These are phyloP conservation scores for Tetradesmus obliquus DNA, from an alignment of 139 green algal species.

Conservation along the genomic window DNA sequence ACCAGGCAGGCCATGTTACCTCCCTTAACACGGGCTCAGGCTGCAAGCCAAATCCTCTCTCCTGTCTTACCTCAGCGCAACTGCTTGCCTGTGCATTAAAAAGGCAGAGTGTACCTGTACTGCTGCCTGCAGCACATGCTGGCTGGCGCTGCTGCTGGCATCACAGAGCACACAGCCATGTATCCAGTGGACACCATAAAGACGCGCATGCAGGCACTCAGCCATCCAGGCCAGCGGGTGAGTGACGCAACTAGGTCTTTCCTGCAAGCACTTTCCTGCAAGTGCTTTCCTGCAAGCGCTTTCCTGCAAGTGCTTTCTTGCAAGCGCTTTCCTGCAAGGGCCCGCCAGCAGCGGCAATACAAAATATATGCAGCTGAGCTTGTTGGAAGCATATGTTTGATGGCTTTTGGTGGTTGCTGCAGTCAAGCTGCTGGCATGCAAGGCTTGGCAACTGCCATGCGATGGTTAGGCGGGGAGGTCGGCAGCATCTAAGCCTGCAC, in stretches of 20 bases:
- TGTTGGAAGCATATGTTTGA: no score
- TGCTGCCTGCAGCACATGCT: conserved; percentile 86
- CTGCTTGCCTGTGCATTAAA: no score
- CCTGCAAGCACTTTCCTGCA: background rate
- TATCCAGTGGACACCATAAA: conserved; percentile 99
- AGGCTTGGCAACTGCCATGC: background rate
- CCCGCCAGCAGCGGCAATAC: background rate
- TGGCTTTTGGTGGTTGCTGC: background rate
- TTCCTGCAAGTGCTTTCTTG: no score
- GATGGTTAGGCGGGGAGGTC: no score
- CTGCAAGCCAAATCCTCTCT: no score
- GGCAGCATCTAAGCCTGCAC: background rate
- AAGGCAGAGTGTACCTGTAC: background rate
- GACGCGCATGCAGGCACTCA: conserved; percentile 95
- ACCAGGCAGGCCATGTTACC: background rate
- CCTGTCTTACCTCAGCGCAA: no score
- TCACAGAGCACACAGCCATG: conserved; percentile 96
- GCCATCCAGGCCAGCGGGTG: conserved; percentile 87
- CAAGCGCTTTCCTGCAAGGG: no score
- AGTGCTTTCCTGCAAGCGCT: background rate
- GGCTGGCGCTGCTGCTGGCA: conserved; percentile 88
- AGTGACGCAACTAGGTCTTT: background rate
- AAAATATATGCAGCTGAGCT: no score
- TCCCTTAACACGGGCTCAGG: no score
- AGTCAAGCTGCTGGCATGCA: background rate